Base-by-base conservation (phyloP, 495 filamentous ascomycete species). In the Apiosordaria backusii region DNA sequence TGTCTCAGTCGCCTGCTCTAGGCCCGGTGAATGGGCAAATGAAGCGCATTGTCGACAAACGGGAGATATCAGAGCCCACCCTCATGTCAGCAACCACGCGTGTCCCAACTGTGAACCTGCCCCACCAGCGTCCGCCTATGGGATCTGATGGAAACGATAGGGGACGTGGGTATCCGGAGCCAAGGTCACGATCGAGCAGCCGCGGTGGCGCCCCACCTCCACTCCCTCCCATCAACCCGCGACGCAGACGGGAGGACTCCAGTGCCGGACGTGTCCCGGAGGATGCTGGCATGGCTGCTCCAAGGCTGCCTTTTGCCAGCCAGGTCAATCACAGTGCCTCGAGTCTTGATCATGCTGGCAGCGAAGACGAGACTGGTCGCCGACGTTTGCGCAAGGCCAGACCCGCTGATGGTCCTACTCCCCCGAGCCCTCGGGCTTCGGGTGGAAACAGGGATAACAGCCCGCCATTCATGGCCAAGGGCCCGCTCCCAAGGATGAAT, bases 1-100 rank as follows among this genome's bases (percentile, higher is more conserved):
- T 82, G 4, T 72, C 84, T 22, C 80, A 85, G 13, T 84, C 79
- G 24, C 80, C 83, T 0, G 71, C 77, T 27, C 67, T 74, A 29
- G 71, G 67, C 0, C 59, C 71, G 2, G 62, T 50, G 0, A 62
- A 68, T 40, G 52, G 70, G 75, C n/a, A n/a, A n/a, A 63, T 69
- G 50, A 95, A 92, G 80, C 86, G 86, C 50, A 80, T 84, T 0
- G 80, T 95, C 58, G 88, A 86, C 70, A 92, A 94, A 71, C 79
- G 83, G 40, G 86, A 89, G 26, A 96, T 97, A 50, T 94, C 91
- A 3, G 92, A 95, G 68, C 92, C 92, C 0, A 90, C 84, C 0
- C 89, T 96, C 64, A 76, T 94, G n/a, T 90, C 86, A 40, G 86
- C 84, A 22, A 95, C 91, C 9, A 92, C 88, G 10, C 88, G 87